Conservation (phyloP, 176 grass and related monocot species). For the Miscanthus lutarioriparius region DNA sequence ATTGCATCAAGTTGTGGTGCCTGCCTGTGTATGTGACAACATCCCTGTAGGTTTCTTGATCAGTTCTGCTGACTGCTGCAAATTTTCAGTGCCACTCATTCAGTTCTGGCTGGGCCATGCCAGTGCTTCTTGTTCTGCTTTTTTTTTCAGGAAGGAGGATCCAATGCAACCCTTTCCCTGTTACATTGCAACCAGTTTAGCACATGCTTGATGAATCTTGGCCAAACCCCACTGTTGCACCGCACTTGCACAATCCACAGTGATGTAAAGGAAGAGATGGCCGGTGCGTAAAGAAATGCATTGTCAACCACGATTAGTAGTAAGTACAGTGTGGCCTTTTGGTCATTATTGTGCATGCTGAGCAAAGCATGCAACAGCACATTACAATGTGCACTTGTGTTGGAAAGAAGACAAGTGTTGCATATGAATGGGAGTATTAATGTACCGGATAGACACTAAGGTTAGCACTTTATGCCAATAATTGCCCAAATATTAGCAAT, state of each 20-base stretch:
- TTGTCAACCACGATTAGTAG: constrained; percentile 36
- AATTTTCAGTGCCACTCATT: constrained; percentile 46
- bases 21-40: constrained; percentile 15
- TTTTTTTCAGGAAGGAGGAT: constrained; percentile 46
- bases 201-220: constrained; percentile 36
- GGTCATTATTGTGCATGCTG: constrained; percentile 42
- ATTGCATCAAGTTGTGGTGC: constrained; percentile 45
- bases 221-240: constrained; percentile 25
- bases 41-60: constrained; percentile 46
- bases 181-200: constrained; percentile 40
- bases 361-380: constrained; percentile 28
- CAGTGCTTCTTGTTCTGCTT: constrained; percentile 37
- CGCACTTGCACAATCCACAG: constrained; percentile 8
- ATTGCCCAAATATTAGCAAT: constrained; percentile 41
- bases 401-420: constrained; percentile 27
- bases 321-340: constrained; percentile 40
- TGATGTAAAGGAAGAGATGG: constrained; percentile 22
- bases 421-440: constrained; percentile 33
- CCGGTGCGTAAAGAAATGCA: constrained; percentile 15
- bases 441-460: neutral
- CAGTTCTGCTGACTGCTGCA: constrained; percentile 32
- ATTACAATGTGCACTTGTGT: constrained; percentile 28
- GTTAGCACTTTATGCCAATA: constrained; percentile 44
- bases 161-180: constrained; percentile 43
- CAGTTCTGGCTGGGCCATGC: constrained; percentile 12